These are phyloP conservation scores for Fraxinus quadrangulata DNA, from an alignment of 257 asterid genomes.

Conservation along the genomic window DNA sequence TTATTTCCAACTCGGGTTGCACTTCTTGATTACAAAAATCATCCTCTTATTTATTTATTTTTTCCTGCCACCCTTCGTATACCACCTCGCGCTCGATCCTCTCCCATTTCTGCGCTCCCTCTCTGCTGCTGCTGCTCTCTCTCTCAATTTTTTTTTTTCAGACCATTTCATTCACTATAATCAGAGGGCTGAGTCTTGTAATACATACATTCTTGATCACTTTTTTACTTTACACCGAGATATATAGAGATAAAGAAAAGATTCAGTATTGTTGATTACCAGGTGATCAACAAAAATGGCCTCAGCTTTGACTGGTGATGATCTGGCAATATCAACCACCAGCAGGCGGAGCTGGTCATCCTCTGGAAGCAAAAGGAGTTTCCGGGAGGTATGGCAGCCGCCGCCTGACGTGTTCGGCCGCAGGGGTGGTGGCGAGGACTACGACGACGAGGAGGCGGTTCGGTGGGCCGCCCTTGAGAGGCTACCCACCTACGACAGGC, in stretches of 20 bases:
- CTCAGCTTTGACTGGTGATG: slow-evolving; percentile 27
- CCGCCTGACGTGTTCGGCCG: slow-evolving; percentile 28
- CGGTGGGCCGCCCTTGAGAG: slow-evolving; percentile 52
- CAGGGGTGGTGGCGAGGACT: not conserved
- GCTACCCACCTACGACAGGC: slow-evolving; percentile 44
- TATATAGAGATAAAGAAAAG: not conserved
- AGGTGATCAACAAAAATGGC: slow-evolving; percentile 18
- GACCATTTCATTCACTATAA: not conserved
- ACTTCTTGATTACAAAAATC: not conserved
- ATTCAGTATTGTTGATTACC: not conserved
- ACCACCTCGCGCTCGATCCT: not conserved
- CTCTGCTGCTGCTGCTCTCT: not conserved
- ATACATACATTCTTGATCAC: too few relatives aligned
- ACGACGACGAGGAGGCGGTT: slow-evolving; percentile 45
- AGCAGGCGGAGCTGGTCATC: slow-evolving; percentile 21
- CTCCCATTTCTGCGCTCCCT: not conserved
- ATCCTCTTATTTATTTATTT: too few relatives aligned
- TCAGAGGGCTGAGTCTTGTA: not conserved
- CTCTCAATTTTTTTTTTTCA: not conserved
- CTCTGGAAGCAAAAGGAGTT: slow-evolving; percentile 13
- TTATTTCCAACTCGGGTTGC: not conserved
- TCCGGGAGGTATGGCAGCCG: slow-evolving; percentile 26
- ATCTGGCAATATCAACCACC: slow-evolving; percentile 24
- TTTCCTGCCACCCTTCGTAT: not conserved
- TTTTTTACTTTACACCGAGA: not conserved